Evolutionary conservation across 2,329 filamentous ascomycete genomes (phyloP), one percentile per base, ranked within the genome.

Genomic region (Colletotrichum theobromicola): DNA sequence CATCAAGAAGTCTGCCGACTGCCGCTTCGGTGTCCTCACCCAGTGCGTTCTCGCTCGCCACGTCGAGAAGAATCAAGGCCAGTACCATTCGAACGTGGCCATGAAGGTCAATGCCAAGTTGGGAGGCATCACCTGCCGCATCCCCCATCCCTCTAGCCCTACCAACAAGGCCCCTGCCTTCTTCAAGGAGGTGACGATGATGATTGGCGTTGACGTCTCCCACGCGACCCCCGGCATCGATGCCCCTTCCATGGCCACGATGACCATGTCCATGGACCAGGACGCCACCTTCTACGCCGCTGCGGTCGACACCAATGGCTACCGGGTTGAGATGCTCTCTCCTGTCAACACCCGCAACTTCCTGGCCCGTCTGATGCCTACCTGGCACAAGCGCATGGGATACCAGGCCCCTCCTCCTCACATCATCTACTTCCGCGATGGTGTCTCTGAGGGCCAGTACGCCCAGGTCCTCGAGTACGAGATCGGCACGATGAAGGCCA

Each of bases 51-150:
- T 95, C 77, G 86, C 88, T 4, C 85, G 85, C 0, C 93, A 97
- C 74, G 94, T 96, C 1, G 79, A 85, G 46, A 93, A 93, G 81
- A 91, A 90, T 18, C 91, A 94, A 26, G 89, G 89, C 0, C 97
- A 99, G 79, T 98, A 98, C 84, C 93, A 94, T 79, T 97, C 94
- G 1, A 99, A 99, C 76, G 95, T 99, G 0, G 90, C 92, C 77
- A 97, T 99, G 95, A 99, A 99, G 86, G 92, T 99, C 77, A 98
- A 99, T 79, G 94, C 95, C 5, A 99, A 99, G 86, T 90, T 99
- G 4, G 97, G 97, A 16, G 97, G 97, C 7, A 90, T 91, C 0
- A 98, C 95, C 1, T 92, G 86, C 67, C 87, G 82, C 58, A 81
- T 86, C 10, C 75, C 80, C 46, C 81, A 76, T 66, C 83, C 79